These are phyloP conservation scores for Zasmidium cellare DNA, from an alignment of 2,329 filamentous ascomycete species.

Conservation along the genomic window DNA sequence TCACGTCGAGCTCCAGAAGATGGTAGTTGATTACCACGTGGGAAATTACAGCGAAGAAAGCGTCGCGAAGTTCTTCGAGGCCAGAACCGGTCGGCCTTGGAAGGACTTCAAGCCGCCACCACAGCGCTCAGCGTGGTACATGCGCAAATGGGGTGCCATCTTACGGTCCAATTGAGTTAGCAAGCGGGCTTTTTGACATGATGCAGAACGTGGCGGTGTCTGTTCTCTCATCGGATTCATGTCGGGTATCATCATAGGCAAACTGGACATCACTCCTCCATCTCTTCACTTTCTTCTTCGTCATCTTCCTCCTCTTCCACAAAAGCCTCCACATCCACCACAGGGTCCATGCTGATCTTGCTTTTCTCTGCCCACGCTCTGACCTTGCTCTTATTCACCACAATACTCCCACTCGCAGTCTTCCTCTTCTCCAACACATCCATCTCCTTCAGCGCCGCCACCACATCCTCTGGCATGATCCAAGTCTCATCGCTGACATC, in stretches of 20 bases:
- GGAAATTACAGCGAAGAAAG: background rate
- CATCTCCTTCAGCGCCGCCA: constrained; percentile 78
- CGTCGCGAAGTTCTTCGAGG: background rate
- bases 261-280: background rate
- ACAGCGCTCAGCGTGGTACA: background rate
- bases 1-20: background rate
- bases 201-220: too few relatives aligned
- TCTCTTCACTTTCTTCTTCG: constrained; percentile 15
- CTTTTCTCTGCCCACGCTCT: constrained; percentile 67
- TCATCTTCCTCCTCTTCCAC: constrained; percentile 58
- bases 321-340: constrained; percentile 75
- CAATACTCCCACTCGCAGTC: constrained; percentile 49
- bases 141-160: background rate
- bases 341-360: constrained; percentile 61
- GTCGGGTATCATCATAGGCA: background rate
- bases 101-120: background rate
- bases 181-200: too few relatives aligned
- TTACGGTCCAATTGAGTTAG: too few relatives aligned
- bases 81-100: background rate
- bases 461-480: constrained; percentile 81
- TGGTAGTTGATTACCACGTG: background rate
- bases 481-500: constrained; percentile 76
- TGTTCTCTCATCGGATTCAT: too few relatives aligned
- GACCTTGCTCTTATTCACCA: constrained; percentile 60
- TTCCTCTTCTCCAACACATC: constrained; percentile 62